phyloP scores from a whole-genome alignment of 2,329 filamentous ascomycete genomes.

The Aspergillus versicolor region DNA sequence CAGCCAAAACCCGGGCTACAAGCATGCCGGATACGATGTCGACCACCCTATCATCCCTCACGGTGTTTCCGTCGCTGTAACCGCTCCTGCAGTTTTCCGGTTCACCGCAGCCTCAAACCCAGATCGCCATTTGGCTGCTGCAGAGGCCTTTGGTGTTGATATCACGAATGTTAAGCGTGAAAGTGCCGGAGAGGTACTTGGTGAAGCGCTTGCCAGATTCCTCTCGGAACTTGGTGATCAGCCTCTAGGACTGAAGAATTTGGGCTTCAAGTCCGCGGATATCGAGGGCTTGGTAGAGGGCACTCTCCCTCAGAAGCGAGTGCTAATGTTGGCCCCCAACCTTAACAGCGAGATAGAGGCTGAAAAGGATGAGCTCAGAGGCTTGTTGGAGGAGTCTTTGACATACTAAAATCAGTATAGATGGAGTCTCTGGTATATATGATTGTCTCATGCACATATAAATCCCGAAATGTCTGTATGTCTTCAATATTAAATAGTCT shows the following conservation, averaged over 20 bases:
- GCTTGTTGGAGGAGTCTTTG: constrained; percentile 65
- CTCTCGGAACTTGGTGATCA: constrained; percentile 83
- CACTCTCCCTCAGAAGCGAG: constrained; percentile 86
- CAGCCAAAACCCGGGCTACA: constrained; percentile 88
- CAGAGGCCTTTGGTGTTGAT: constrained; percentile 88
- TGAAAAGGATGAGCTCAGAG: constrained; percentile 70
- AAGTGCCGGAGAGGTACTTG: constrained; percentile 83
- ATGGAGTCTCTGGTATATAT: background rate
- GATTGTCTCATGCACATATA: background rate
- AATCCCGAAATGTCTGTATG: background rate
- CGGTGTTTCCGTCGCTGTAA: constrained; percentile 91
- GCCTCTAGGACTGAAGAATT: constrained; percentile 75
- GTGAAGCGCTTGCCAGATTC: constrained; percentile 79
- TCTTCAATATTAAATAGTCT: background rate
- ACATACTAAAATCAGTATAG: constrained; percentile 42
- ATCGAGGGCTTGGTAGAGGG: constrained; percentile 86
- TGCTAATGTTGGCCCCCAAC: constrained; percentile 86
- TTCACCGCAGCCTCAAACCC: constrained; percentile 93
- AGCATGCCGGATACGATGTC: constrained; percentile 82
- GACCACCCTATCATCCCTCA: constrained; percentile 82
- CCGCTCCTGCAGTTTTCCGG: constrained; percentile 87
- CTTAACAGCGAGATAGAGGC: constrained; percentile 67
- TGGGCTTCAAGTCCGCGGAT: constrained; percentile 76
- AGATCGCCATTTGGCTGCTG: constrained; percentile 83
- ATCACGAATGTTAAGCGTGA: constrained; percentile 83